Base-by-base conservation (phyloP, 441 rosid genomes). In the Adansonia gregorii region DNA sequence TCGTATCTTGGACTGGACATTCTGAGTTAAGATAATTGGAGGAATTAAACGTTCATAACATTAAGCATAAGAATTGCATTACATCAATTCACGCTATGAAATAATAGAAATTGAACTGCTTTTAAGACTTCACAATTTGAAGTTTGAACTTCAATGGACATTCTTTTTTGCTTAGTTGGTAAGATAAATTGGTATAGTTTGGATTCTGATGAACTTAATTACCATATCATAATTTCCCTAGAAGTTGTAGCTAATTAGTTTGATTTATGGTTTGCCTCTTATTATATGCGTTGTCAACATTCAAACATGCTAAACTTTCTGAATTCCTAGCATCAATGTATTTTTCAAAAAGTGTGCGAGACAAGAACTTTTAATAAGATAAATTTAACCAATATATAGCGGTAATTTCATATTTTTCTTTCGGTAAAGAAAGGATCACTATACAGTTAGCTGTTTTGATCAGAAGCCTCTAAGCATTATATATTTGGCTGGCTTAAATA, bases 81-180 rank as follows among this genome's bases (percentile, higher is more conserved):
- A 45, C 73, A 20, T 46, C 8, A 67, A 45, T 10, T 9, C 6
- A 48, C 12, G 41, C 17, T 68, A 12, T 48, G 19, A 48, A 68
- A 68, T 22, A 20, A 68, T 68, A 48, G 73, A 68, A 68, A 48
- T 14, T 66, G 51, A 17, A 41, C 0, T 15, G 51, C 17, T 66
- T 17, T 67, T 14, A 45, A 67, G 71, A 67, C 7, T 67, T 64
- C 46, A 63, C 10, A 5, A 31, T 63, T 63, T 8, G 39, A 49
- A 35, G 48, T 35, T 24, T 15, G 8, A 63, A 65, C 52, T 67
- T 67, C 31, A 10, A 4, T 67, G 54, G 72, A 20, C 31, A 45
- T 45, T 20, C 54, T 45, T 67, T 67, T 41, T 52, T 46, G 72
- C 55, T 8, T 67, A 65, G 22, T 15, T 6, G 48, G 5, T 35